Base-by-base conservation (phyloP, 2,329 filamentous ascomycete genomes). In the Pseudohalonectria lignicola region DNA sequence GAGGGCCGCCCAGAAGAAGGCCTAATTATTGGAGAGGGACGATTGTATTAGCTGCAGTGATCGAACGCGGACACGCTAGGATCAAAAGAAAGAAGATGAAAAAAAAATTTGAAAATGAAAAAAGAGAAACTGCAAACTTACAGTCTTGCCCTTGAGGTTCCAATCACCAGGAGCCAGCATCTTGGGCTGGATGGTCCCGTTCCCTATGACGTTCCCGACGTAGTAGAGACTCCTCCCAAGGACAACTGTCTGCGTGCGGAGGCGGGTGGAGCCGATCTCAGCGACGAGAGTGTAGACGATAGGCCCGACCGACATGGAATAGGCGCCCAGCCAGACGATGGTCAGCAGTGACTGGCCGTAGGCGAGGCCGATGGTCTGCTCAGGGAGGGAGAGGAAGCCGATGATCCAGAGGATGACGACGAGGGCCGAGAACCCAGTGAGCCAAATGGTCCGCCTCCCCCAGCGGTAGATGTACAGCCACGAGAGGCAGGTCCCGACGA, bases 231-330 rank as follows among this genome's bases (percentile, higher is more conserved):
- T 63, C 34, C 66, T 55, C 1, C 61, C 64, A 15, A 69, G 47
- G 11, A 66, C 64, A 15, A 68, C 60, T 0, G 64, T 63, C 50
- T 67, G 64, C 34, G 61, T 64, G 33, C 64, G 57, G 16, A 69
- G 56, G 29, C 65, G 64, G 4, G 63, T 66, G 0, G 63, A 65
- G 1, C 59, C 57, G 3, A 67, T 43, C 48, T 69, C 66, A 1
- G 66, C 28, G 44, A 63, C 56, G 21, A 67, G 60, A 16, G 62
- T 64, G 52, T 66, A 67, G 42, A 64, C 52, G 17, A 66, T 62
- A 5, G 63, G 63, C 0, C 63, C 63, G 30, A 65, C 59, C 20
- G 56, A 55, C 54, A 66, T 61, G 7, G 56, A 62, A 47, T 66
- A 66, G 5, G 55, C 51, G 34, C 56, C 57, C 3, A 65, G 55